Evolutionary conservation across 805 yeast genomes (phyloP).

Genomic region (Candida caryicola): DNA sequence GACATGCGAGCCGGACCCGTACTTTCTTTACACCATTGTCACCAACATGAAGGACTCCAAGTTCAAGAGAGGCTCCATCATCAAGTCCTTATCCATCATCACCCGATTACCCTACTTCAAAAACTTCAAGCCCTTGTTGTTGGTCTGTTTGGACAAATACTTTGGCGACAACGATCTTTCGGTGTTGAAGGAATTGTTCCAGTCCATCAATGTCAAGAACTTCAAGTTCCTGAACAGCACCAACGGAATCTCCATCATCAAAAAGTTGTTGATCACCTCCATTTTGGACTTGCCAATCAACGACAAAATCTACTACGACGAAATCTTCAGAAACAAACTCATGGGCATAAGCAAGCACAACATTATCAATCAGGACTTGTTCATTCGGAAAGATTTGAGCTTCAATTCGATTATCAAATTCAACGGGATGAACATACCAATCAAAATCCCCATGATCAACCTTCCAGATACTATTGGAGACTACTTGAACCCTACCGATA

Average conservation of each 20-base stretch:
- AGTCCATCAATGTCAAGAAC: conserved; percentile 31
- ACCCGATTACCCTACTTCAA: conserved; percentile 53
- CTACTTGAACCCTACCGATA: conserved; percentile 44
- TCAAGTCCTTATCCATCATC: conserved; percentile 58
- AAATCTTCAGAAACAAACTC: conserved; percentile 33
- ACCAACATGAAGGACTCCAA: conserved; percentile 42
- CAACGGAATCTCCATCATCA: conserved; percentile 25
- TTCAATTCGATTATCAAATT: conserved; percentile 39
- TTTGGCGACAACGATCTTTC: conserved; percentile 24
- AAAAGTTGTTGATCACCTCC: conserved; percentile 39
- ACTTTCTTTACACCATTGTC: conserved; percentile 57
- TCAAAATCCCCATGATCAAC: conserved; percentile 40
- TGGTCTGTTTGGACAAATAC: conserved; percentile 50
- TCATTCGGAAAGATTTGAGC: conserved; percentile 42
- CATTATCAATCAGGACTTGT: conserved; percentile 30
- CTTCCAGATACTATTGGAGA: conserved; percentile 45
- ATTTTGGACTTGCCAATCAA: conserved; percentile 42
- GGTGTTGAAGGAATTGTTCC: conserved; percentile 27
- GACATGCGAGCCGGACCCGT: conserved; percentile 38
- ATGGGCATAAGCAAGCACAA: conserved; percentile 27
- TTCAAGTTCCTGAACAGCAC: conserved; percentile 18
- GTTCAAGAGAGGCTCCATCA: conserved; percentile 56
- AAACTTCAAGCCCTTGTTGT: conserved; percentile 56
- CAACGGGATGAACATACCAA: conserved; percentile 42
- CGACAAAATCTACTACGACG: conserved; percentile 41